Evolutionary conservation across 1,284 basidiomycete species (phyloP), one percentile per base, ranked within the genome.

Genomic region (Pseudozyma pruni): DNA sequence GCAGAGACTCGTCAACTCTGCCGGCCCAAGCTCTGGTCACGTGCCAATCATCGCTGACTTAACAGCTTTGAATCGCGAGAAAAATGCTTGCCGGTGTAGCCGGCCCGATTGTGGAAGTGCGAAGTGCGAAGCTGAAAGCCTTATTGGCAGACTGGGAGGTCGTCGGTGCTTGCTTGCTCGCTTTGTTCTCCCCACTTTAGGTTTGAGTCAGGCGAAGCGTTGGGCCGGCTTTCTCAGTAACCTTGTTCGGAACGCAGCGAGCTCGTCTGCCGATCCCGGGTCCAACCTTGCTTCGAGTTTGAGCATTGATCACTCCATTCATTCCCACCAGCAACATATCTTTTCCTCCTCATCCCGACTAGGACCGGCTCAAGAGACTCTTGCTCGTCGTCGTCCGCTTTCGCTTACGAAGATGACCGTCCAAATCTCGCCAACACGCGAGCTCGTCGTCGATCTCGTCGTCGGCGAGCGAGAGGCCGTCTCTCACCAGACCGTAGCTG

Each of bases 11-110:
- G 16, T 16, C 16, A 45, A 43, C 44, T 49, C 33, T 29, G 39
- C 39, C 16, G 59, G 60, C 53, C 53, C 60, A 48, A n/a, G 60
- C 53, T 43, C 53, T 46, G 29, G 34, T 62, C 60, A 62, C 53
- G 53, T 62, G 60, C n/a, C 3, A 13, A 6, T 3, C 1, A 7
- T 7, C 1, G 19, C 11, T 29, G 16, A 42, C 44, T 41, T 57
- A 57, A 57, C 55, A 55, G 23, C 25, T 22, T n/a, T 11, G 20
- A 10, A 33, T 16, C 25, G 10, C 17, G 6, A 23, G 6, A 17
- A 14, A 27, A 49, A 35, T 27, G 8, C 22, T 31, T 16, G 31
- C 33, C 35, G 33, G 33, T 29, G 45, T 17, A 7, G 34, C 22
- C 45, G 45, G 33, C 14, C 33, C 22, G 44, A 25, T 23, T 25